Evolutionary conservation across 1,139 yeast genomes (phyloP), one percentile per base, ranked within the genome.

Genomic region (Tardiomyces blankii): DNA sequence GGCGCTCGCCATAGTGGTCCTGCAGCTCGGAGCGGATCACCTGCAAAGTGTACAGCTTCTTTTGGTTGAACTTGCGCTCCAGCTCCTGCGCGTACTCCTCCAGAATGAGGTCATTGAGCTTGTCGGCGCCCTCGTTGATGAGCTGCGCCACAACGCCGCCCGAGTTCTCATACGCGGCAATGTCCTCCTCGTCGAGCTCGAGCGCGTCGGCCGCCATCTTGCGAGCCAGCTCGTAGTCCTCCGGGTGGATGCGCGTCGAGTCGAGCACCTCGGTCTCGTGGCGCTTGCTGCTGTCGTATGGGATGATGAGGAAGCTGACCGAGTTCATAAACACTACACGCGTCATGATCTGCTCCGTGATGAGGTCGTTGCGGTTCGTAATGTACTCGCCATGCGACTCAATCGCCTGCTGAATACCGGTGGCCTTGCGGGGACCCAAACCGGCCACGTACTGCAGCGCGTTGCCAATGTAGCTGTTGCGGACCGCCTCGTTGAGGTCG

Each of bases 121-220:
- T 82, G 48, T 81, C 84, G n/a, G 84, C 82, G 47, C 84, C 91
- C 54, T 87, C 95, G 49, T 80, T 82, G 64, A 83, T 75, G 53
- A 91, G 73, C 58, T 84, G 82, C 51, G 82, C 82, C 50, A 91
- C 82, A 12, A 89, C 88, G 42, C 95, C 96, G 48, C 95, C 94
- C 55, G 72, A 69, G 21, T 74, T 72, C 55, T 85, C 94, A 50
- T 82, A 71, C 48, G 82, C 93, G 2, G 82, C 86, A 60, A 86
- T 74, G 56, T 89, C 96, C 65, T 89, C 97, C 59, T 93, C 98
- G 59, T 89, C 96, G 54, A 88, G 74, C 59, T 93, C 99, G 52
- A 91, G 73, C 1, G 98, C 97, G 70, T 91, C 98, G 2, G 96
- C 93, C 9, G 97, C 97, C 88, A 91, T 89, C 62, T 91, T 91